Base-by-base conservation (phyloP, 2,329 filamentous ascomycete species). In the Drechslerella dactyloides region DNA sequence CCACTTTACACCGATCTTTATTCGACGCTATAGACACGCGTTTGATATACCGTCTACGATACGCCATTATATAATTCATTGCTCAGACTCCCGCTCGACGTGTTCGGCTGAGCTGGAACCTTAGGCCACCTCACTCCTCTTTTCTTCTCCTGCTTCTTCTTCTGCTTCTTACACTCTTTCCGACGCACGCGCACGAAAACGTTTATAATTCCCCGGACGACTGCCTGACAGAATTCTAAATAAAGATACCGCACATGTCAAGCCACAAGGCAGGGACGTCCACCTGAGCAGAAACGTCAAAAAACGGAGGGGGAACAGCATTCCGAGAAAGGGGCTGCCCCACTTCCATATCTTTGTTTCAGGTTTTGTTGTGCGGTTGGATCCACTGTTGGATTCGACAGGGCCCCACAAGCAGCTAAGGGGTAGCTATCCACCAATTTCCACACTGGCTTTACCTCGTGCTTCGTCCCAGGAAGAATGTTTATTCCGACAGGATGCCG, bases 181-280 rank as follows among this genome's bases (percentile, higher is more conserved):
- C 23, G 46, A 60, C 51, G 40, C 54, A 60, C 53, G 5, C 35
- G 44, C 19, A 27, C 35, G 21, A 30, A 19, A 11, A 33, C 27
- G 27, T 33, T 33, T 33, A 33, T 33, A 33, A 33, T 33, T 8
- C 27, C 27, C 27, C 4, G 27, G 27, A 33, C 27, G 27, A 3
- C 3, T 33, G 27, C 27, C 8, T 33, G 4, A 33, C 27, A 8
- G 27, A 8, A 8, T 33, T 8, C 27, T 33, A 33, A 33, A 33
- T 33, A 33, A 33, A 33, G 27, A 33, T 33, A 33, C 27, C 8
- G 4, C 27, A 33, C 27, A 33, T 8, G 8, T 33, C 3, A 3
- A 44, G 5, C 13, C 13, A 3, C 11, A 44, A 17, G 11, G 11
- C 8, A 10, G 15, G 44, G 7, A 19, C 44, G 19, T 15, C n/a